phyloP scores from a whole-genome alignment of 2,329 filamentous ascomycete genomes.

The Cladosporium sp. region DNA sequence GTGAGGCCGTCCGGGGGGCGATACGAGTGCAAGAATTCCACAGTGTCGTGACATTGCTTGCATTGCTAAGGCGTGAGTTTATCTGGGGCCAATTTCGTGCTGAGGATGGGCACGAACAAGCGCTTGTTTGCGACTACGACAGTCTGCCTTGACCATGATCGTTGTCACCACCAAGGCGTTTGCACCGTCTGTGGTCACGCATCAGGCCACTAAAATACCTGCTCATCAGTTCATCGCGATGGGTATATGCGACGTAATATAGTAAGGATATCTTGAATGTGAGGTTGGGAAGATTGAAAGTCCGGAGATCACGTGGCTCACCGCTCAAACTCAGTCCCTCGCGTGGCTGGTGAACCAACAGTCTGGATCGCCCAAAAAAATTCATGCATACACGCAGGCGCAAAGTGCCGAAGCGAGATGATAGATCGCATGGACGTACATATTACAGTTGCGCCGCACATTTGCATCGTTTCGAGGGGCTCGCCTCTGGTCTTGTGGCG shows the following conservation, averaged over 20 bases:
- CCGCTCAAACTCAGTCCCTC: conserved; percentile 8
- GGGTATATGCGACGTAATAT: not conserved
- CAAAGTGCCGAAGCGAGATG: conserved; percentile 20
- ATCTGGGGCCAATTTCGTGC: not conserved
- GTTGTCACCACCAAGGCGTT: not conserved
- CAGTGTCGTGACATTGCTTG: not conserved
- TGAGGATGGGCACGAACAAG: not conserved
- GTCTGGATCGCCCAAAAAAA: conserved; percentile 4
- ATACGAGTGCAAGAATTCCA: not conserved
- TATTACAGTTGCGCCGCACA: not conserved
- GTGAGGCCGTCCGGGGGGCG: not conserved
- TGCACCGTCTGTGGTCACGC: not conserved
- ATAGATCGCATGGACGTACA: not conserved
- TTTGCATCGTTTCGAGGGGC: not conserved
- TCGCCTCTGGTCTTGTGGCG: not conserved
- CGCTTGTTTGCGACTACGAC: not conserved
- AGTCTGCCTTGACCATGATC: not conserved
- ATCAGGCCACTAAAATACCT: not conserved
- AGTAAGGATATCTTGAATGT: not conserved
- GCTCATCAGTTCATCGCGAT: not conserved
- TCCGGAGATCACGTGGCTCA: conserved; percentile 10
- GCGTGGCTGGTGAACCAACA: conserved; percentile 16
- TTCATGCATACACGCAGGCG: conserved; percentile 5
- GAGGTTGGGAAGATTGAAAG: not conserved
- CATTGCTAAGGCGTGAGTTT: not conserved